Conservation (phyloP, 2,329 filamentous ascomycete genomes). For the Ascochyta koolunga region DNA sequence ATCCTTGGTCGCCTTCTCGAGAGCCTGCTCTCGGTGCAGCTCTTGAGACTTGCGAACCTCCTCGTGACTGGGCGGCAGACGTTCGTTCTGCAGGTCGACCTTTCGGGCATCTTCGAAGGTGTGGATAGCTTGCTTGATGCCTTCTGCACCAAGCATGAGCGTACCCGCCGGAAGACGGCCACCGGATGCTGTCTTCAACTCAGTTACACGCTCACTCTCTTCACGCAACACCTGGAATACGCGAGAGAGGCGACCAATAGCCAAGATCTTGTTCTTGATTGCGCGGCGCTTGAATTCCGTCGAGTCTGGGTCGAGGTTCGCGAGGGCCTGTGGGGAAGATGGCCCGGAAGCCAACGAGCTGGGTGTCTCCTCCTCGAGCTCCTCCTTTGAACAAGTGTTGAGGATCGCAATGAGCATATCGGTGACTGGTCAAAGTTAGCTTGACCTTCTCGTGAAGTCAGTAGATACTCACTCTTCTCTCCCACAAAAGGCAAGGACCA, state of each 20-base stretch:
- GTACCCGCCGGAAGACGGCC: constrained; percentile 92
- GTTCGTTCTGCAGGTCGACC: constrained; percentile 96
- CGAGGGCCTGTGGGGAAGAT: constrained; percentile 70
- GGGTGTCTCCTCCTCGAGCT: constrained; percentile 87
- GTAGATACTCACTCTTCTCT: constrained; percentile 68
- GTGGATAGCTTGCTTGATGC: constrained; percentile 97
- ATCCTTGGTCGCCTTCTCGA: constrained; percentile 84
- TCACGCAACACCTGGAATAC: constrained; percentile 98
- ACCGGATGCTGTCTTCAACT: constrained; percentile 95
- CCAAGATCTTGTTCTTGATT: constrained; percentile 99
- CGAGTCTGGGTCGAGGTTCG: constrained; percentile 74
- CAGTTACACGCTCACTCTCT: constrained; percentile 94
- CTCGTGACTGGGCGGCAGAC: constrained; percentile 87
- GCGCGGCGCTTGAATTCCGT: constrained; percentile 93
- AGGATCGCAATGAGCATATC: constrained; percentile 99
- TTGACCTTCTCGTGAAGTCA: not conserved
- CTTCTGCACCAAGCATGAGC: constrained; percentile 96
- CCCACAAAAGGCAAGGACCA: constrained; percentile 99
- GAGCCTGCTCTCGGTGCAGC: constrained; percentile 78
- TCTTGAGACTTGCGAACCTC: constrained; percentile 86
- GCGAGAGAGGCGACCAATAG: constrained; percentile 92
- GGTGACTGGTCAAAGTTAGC: constrained; percentile 63
- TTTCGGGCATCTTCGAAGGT: constrained; percentile 97
- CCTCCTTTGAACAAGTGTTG: constrained; percentile 97
- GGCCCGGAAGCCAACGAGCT: constrained; percentile 74